Base-by-base conservation (phyloP, 176 grass and related monocot species). In the Paspalum vaginatum region DNA sequence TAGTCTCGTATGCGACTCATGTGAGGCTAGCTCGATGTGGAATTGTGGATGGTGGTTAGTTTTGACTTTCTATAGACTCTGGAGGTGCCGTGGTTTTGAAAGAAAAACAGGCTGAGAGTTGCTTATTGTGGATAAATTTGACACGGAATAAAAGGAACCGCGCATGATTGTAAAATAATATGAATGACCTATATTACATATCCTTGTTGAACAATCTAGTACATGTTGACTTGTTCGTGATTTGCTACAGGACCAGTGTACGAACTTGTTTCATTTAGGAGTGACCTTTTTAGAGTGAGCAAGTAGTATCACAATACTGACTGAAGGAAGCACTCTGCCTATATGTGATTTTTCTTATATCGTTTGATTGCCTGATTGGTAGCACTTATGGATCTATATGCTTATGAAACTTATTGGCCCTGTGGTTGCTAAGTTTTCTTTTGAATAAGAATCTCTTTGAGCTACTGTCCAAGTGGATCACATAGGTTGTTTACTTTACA, bases 31-130 rank as follows among this genome's bases (percentile, higher is more conserved):
- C 11, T 83, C 20, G 6, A 25, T 26, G 57, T 61, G 13, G 77
- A 66, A n/a, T n/a, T 65, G 76, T 53, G 3, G 12, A 68, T 73
- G n/a, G 58, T 73, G 4, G 58, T 83, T 82, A 66, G 39, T 63
- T 82, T 87, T 87, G 85, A 87, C 64, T 70, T 56, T 15, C 24
- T 70, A 25, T 82, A 57, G 20, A 73, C 37, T 74, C 26, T 11
- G 59, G 17, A 65, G 27, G 41, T 58, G 25, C 66, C 50, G 80
- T 83, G 62, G 21, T 57, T 70, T 27, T 26, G 10, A 66, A 66
- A 59, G 86, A 18, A 48, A 39, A 39, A 20, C 64, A 72, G 5
- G 10, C 20, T 50, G 6, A 87, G 60, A 42, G 39, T 54, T 81
- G 0, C 54, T 87, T 87, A 2, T 26, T 53, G 52, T 70, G 62